phyloP scores from a whole-genome alignment of 139 green algal species.

The Chlorokybus atmophyticus region DNA sequence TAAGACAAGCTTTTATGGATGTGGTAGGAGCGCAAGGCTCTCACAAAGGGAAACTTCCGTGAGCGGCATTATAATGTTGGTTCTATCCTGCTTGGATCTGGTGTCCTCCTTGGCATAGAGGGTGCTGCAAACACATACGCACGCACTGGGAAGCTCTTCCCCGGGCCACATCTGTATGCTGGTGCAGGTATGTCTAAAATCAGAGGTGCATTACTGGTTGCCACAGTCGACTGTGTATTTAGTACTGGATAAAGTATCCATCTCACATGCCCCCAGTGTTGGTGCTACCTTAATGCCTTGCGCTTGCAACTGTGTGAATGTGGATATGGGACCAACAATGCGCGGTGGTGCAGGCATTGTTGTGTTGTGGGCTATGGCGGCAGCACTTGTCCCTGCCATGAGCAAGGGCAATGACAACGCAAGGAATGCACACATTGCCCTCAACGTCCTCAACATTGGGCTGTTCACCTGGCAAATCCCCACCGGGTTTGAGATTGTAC shows the following conservation, averaged over 20 bases:
- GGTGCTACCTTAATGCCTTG: too few relatives aligned
- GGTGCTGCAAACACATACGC: slow-evolving; percentile 89
- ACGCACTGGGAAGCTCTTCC: slow-evolving; percentile 89
- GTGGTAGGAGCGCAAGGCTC: slow-evolving; percentile 65
- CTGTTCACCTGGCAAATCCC: slow-evolving; percentile 85
- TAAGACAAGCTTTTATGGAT: not conserved
- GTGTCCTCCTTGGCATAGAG: slow-evolving; percentile 66
- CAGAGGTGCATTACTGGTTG: too few relatives aligned
- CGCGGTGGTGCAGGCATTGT: slow-evolving; percentile 52
- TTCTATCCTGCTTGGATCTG: slow-evolving; percentile 69
- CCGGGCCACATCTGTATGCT: slow-evolving; percentile 91
- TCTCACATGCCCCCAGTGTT: too few relatives aligned
- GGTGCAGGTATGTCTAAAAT: slow-evolving; percentile 40
- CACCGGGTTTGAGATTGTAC: slow-evolving; percentile 89
- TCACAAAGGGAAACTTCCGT: slow-evolving; percentile 56
- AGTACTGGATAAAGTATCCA: too few relatives aligned
- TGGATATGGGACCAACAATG: too few relatives aligned
- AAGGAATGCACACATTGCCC: slow-evolving; percentile 70
- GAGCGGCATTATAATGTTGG: slow-evolving; percentile 74
- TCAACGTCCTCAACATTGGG: slow-evolving; percentile 73
- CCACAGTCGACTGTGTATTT: too few relatives aligned
- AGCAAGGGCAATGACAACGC: slow-evolving; percentile 88
- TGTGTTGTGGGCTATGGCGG: slow-evolving; percentile 77
- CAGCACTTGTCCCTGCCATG: slow-evolving; percentile 82
- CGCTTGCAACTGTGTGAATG: too few relatives aligned